phyloP scores from a whole-genome alignment of 2,329 filamentous ascomycete genomes.

The Pestalotiopsis sp. region DNA sequence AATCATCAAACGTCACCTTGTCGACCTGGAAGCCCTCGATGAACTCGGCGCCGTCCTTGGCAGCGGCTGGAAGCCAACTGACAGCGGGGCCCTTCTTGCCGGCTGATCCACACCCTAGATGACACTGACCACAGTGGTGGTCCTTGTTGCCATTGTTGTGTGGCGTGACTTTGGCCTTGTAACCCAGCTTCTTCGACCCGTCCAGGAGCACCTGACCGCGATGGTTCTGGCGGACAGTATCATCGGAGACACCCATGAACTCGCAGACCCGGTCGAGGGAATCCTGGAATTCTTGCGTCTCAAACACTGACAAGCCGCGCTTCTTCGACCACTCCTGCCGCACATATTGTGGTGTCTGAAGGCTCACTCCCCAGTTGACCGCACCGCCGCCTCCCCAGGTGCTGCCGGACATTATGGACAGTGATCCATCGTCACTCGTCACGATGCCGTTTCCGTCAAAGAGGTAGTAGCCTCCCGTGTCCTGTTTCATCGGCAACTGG shows the following conservation, averaged over 20 bases:
- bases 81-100: slow-evolving; percentile 71
- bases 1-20: slow-evolving; percentile 59
- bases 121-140: slow-evolving; percentile 61
- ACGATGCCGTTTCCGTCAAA: slow-evolving; percentile 60
- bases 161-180: slow-evolving; percentile 62
- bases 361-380: slow-evolving; percentile 64
- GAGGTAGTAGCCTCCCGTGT: slow-evolving; percentile 54
- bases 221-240: slow-evolving; percentile 59
- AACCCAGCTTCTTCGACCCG: slow-evolving; percentile 67
- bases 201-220: slow-evolving; percentile 66
- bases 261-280: slow-evolving; percentile 53
- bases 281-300: slow-evolving; percentile 63
- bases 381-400: slow-evolving; percentile 75
- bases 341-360: slow-evolving; percentile 63
- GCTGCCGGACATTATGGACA: slow-evolving; percentile 60
- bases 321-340: slow-evolving; percentile 67
- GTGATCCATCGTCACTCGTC: slow-evolving; percentile 49
- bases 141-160: slow-evolving; percentile 68
- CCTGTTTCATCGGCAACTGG: slow-evolving; percentile 66
- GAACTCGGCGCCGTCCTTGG: slow-evolving; percentile 66
- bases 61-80: slow-evolving; percentile 70
- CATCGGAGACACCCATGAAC: slow-evolving; percentile 34
- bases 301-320: slow-evolving; percentile 64
- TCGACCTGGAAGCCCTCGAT: slow-evolving; percentile 69
- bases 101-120: slow-evolving; percentile 48